Evolutionary conservation across 306 rosid genomes (phyloP).

Genomic region (Macrotyloma uniflorum): DNA sequence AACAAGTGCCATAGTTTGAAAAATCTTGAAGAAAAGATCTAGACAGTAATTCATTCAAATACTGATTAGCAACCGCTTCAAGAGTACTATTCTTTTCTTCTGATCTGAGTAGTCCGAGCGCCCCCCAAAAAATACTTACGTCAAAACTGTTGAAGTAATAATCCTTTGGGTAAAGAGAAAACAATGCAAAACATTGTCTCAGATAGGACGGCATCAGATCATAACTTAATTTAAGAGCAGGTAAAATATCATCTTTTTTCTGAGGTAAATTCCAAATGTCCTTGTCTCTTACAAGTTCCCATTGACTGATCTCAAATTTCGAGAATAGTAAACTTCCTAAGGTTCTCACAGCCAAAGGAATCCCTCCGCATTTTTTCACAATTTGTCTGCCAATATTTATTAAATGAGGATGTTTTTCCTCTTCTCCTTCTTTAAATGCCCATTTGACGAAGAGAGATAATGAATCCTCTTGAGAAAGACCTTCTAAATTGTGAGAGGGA

Average conservation of each 20-base stretch:
- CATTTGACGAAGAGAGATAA: constrained; percentile 31
- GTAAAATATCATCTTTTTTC: constrained; percentile 20
- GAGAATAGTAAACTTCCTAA: constrained; percentile 26
- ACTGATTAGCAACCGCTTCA: constrained; percentile 24
- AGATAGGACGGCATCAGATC: constrained; percentile 43
- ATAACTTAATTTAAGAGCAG: constrained; percentile 42
- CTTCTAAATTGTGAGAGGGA: not conserved
- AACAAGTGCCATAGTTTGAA: not conserved
- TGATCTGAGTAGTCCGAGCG: constrained; percentile 42
- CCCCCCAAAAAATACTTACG: constrained; percentile 28
- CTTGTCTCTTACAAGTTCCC: constrained; percentile 20
- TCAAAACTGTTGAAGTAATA: not conserved
- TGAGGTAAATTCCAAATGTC: constrained; percentile 46
- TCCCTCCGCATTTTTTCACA: constrained; percentile 41
- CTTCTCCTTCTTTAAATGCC: constrained; percentile 44
- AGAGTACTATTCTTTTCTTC: not conserved
- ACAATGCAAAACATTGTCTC: constrained; percentile 43
- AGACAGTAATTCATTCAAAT: not conserved
- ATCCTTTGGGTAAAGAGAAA: constrained; percentile 31
- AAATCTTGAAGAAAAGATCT: not conserved
- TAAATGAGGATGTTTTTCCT: constrained; percentile 5
- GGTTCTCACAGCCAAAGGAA: constrained; percentile 47
- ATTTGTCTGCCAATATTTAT: constrained; percentile 27
- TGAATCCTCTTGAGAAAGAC: not conserved
- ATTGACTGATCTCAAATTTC: not conserved